Conservation (phyloP, 495 filamentous ascomycete species). For the Penicillium herquei region DNA sequence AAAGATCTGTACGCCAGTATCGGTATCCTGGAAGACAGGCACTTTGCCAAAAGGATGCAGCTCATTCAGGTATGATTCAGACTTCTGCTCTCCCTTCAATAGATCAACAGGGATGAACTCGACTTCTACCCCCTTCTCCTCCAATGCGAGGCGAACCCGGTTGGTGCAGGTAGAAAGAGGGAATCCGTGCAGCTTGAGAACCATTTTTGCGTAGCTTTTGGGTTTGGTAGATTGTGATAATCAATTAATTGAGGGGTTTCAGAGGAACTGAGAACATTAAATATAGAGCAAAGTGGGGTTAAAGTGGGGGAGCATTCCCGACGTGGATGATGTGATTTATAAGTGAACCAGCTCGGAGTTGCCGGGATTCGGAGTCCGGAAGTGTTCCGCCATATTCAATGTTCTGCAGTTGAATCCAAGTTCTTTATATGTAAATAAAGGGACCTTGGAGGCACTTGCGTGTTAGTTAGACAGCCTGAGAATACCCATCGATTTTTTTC, state of each 20-base stretch:
- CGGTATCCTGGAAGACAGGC: conserved; percentile 5
- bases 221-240: not conserved
- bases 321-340: not conserved
- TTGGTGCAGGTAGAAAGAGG: not conserved
- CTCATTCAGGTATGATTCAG: conserved; percentile 1
- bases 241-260: not conserved
- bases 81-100: conserved; percentile 3
- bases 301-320: not conserved
- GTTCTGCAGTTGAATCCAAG: not conserved
- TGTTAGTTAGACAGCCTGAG: not conserved
- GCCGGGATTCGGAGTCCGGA: not conserved
- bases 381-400: not conserved
- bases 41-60: conserved; percentile 11
- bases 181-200: conserved; percentile 6
- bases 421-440: not conserved
- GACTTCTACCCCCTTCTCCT: conserved; percentile 3
- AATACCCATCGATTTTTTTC: too few species aligned
- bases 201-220: not conserved
- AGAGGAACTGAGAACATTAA: not conserved
- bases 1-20: conserved; percentile 3
- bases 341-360: not conserved
- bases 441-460: not conserved
- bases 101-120: conserved; percentile 3
- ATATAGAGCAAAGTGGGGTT: not conserved
- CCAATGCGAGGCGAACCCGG: not conserved